Conservation (phyloP, 352 stramenopile species). For the Phytophthora sojae region DNA sequence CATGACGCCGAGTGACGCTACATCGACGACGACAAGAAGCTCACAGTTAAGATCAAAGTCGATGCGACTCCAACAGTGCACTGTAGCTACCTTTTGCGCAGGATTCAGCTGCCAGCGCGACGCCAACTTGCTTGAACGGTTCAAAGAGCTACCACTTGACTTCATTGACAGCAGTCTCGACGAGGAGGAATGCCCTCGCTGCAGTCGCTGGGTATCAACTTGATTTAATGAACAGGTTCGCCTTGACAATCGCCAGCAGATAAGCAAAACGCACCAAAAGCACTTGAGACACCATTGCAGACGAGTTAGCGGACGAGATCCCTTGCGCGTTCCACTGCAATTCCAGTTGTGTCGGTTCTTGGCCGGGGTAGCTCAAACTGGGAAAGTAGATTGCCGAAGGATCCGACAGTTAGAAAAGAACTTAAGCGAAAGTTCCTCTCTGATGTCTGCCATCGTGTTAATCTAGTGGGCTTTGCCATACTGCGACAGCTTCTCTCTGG, state of each 20-base stretch:
- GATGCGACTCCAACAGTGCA: background rate
- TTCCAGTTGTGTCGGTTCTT: conserved; percentile 22
- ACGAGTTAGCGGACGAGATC: background rate
- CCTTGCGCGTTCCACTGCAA: conserved; percentile 1
- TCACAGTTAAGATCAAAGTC: background rate
- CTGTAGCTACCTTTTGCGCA: conserved; percentile 20
- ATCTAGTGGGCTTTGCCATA: background rate
- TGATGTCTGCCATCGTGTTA: background rate
- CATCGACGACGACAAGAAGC: background rate
- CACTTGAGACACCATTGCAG: conserved; percentile 30
- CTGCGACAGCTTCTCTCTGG: conserved; percentile 11
- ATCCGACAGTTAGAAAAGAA: conserved; percentile 26
- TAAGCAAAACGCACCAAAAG: conserved; percentile 24
- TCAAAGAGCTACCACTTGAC: background rate
- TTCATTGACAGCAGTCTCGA: conserved; percentile 11
- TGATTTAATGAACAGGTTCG: background rate
- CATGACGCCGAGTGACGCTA: conserved; percentile 41
- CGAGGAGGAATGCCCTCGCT: conserved; percentile 25
- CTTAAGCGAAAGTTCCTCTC: conserved; percentile 3
- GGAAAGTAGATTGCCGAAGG: background rate
- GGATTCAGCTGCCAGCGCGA: conserved; percentile 18
- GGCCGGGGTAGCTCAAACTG: background rate
- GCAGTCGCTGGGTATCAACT: background rate
- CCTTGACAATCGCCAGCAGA: background rate
- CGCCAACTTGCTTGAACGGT: background rate